Conservation (phyloP, 2,329 filamentous ascomycete genomes). For the Emmonsiellopsis sp. region DNA sequence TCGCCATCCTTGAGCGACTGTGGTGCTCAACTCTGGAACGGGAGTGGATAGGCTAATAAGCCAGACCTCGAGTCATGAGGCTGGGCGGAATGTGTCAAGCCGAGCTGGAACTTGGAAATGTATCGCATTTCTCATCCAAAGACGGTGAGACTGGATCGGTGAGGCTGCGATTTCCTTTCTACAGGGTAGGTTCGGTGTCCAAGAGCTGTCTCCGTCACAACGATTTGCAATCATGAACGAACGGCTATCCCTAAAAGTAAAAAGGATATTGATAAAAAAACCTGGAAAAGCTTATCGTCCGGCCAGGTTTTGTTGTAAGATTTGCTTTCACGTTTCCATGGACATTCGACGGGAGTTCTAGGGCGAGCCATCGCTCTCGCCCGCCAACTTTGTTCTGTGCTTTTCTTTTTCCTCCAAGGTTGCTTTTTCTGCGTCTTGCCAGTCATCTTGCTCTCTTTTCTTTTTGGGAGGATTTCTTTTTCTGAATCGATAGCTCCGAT, state of each 20-base stretch:
- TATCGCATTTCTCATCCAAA: too few relatives aligned
- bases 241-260: background rate
- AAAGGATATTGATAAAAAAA: background rate
- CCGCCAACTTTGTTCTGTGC: background rate
- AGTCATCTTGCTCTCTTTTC: background rate
- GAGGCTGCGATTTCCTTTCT: too few relatives aligned
- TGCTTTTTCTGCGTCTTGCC: background rate
- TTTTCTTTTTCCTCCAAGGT: background rate
- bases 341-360: background rate
- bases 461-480: background rate
- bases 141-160: too few relatives aligned
- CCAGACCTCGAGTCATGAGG: too few relatives aligned
- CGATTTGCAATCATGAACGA: background rate
- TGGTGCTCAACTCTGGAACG: too few relatives aligned
- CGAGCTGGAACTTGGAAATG: too few relatives aligned
- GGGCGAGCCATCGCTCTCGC: background rate
- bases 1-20: too few relatives aligned
- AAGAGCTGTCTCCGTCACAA: too few relatives aligned
- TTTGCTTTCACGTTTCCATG: background rate
- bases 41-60: too few relatives aligned
- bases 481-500: background rate
- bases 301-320: background rate
- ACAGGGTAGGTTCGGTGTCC: too few relatives aligned
- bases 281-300: background rate
- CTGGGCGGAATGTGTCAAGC: too few relatives aligned